Percentiles rank a stretch among this genome's conserved stretches.
Conservation (phyloP, 352 stramenopile species). For the Phytophthora uliginosa region DNA sequence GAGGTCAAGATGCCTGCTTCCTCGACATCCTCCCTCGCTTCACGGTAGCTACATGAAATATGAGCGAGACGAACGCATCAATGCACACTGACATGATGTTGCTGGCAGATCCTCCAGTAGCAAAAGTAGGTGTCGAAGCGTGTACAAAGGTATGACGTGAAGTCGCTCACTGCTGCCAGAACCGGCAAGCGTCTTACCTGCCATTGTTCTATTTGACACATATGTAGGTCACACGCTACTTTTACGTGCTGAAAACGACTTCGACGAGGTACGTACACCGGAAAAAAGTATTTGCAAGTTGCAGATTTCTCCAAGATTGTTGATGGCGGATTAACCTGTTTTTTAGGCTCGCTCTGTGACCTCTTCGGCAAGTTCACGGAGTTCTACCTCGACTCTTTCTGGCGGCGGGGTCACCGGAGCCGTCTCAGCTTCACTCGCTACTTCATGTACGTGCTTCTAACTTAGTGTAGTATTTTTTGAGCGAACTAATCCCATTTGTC, state of each 20-base stretch:
- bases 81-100: not conserved
- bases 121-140: not conserved
- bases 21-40: not conserved
- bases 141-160: not conserved
- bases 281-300: not conserved
- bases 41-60: not conserved
- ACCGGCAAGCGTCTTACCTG: not conserved
- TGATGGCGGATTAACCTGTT: not conserved
- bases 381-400: conserved; percentile 12
- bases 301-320: not conserved
- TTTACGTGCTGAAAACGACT: conserved; percentile 15
- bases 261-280: conserved; percentile 7
- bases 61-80: not conserved
- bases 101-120: not conserved
- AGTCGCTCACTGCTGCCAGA: not conserved
- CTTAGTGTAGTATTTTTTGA: not conserved
- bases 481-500: not conserved
- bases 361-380: conserved; percentile 17
- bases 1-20: not conserved
- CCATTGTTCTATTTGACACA: not conserved
- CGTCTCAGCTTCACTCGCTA: conserved; percentile 37
- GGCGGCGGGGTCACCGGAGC: not conserved
- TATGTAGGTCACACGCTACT: conserved; percentile 8
- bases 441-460: conserved; percentile 42
- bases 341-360: conserved; percentile 17